phyloP scores from a whole-genome alignment of 2,329 filamentous ascomycete genomes.

The Microdochium trichocladiopsis region DNA sequence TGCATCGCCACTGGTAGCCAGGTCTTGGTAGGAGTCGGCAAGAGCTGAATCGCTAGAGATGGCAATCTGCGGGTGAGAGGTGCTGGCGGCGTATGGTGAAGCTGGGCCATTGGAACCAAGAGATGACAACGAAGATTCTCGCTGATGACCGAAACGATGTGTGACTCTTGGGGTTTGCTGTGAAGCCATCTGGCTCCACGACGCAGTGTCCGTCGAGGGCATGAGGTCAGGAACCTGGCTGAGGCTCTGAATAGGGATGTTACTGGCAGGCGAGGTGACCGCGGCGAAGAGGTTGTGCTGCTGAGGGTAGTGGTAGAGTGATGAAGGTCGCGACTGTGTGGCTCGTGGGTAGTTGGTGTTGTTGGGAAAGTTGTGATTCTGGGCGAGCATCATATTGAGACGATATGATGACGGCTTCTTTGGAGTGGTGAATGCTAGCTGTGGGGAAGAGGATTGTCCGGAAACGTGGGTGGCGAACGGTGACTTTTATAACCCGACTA shows the following conservation, averaged over 20 bases:
- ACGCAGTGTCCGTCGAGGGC: slow-evolving; percentile 17
- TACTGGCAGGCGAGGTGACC: no score
- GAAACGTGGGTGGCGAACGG: slow-evolving; percentile 3
- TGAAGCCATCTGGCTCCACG: slow-evolving; percentile 16
- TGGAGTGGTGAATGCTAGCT: slow-evolving; percentile 2
- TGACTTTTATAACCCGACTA: slow-evolving; percentile 8
- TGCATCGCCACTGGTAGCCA: slow-evolving; percentile 26
- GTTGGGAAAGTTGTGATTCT: slow-evolving; percentile 16
- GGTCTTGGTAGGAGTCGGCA: slow-evolving; percentile 37
- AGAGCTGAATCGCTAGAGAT: slow-evolving; percentile 34
- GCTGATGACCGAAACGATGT: slow-evolving; percentile 40
- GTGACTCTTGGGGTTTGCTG: slow-evolving; percentile 16
- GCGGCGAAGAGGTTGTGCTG: slow-evolving; percentile 1
- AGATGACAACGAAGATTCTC: slow-evolving; percentile 55
- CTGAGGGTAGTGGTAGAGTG: not conserved
- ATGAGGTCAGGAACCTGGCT: slow-evolving; percentile 20
- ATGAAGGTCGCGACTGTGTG: not conserved
- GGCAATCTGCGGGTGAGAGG: slow-evolving; percentile 51
- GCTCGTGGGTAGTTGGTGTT: slow-evolving; percentile 10
- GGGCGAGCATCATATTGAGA: slow-evolving; percentile 22
- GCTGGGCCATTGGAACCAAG: slow-evolving; percentile 52
- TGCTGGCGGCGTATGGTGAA: slow-evolving; percentile 49
- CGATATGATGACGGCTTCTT: slow-evolving; percentile 1
- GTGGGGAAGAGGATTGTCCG: slow-evolving; percentile 1
- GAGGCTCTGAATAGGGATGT: slow-evolving; percentile 14